phyloP scores from a whole-genome alignment of 169 alveolate species.

The Cryptosporidium muris region DNA sequence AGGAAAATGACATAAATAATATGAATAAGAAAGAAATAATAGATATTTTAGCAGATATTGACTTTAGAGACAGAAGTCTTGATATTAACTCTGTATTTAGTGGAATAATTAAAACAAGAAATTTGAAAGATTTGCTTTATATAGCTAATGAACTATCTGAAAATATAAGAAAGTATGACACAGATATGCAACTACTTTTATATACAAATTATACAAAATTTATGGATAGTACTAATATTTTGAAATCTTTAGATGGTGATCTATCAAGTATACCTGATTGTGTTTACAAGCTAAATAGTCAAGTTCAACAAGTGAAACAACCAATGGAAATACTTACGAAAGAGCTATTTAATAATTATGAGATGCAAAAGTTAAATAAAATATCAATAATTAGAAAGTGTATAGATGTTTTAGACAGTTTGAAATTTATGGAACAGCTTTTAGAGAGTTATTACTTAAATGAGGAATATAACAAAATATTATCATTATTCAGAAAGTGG shows the following conservation, averaged over 20 bases:
- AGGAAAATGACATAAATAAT: conserved; percentile 1
- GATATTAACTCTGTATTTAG: conserved; percentile 10
- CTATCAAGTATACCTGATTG: not conserved
- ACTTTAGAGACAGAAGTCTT: not conserved
- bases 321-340: no score
- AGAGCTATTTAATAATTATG: not conserved
- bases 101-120: conserved; percentile 23
- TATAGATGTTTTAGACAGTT: not conserved
- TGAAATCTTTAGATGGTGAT: not conserved
- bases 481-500: conserved; percentile 35
- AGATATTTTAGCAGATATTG: not conserved
- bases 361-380: conserved; percentile 4
- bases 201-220: conserved; percentile 43
- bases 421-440: conserved; percentile 9
- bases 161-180: conserved; percentile 8
- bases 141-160: conserved; percentile 6
- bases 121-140: conserved; percentile 25
- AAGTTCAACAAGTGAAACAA: no score
- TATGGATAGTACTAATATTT: conserved; percentile 1
- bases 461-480: conserved; percentile 10
- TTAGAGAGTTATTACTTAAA: conserved; percentile 10
- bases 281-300: not conserved
- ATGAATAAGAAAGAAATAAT: conserved; percentile 5
- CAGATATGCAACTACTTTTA: conserved; percentile 40
- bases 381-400: not conserved